These are phyloP conservation scores for Solanum aculeatissimum DNA, from an alignment of 305 asterid species.

Conservation along the genomic window DNA sequence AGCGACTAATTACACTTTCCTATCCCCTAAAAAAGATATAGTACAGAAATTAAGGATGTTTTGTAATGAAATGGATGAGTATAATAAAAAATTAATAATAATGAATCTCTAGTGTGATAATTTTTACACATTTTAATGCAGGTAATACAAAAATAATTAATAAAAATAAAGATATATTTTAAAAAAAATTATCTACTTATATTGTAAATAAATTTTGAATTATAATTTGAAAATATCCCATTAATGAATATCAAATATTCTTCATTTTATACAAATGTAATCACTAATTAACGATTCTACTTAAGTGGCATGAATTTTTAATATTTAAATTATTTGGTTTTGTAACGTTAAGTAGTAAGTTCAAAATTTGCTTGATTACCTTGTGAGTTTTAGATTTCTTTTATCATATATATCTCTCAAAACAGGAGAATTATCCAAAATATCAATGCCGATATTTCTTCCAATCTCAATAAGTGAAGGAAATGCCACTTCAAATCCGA, in stretches of 20 bases:
- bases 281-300: neutral
- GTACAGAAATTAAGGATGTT: too few relatives aligned
- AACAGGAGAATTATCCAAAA: slow-evolving; percentile 40
- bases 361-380: slow-evolving; percentile 21
- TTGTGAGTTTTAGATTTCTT: slow-evolving; percentile 56
- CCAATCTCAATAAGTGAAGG: slow-evolving; percentile 73
- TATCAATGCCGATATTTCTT: slow-evolving; percentile 33
- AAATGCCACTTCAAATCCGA: slow-evolving; percentile 80
- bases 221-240: too few relatives aligned
- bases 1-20: too few relatives aligned
- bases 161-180: too few relatives aligned
- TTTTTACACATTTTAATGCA: too few relatives aligned
- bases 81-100: too few relatives aligned
- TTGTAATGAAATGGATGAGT: too few relatives aligned
- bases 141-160: too few relatives aligned
- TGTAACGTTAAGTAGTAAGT: neutral
- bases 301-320: neutral
- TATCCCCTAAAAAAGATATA: too few relatives aligned
- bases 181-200: too few relatives aligned
- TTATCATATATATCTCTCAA: slow-evolving; percentile 43
- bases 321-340: neutral
- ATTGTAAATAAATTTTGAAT: too few relatives aligned
- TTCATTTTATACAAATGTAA: neutral
- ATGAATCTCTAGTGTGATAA: too few relatives aligned
- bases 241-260: neutral